A percentile compares a stretch with the other conserved stretches of the same genome.
Conservation (phyloP, 257 asterid species). For the Schizonepeta tenuifolia region DNA sequence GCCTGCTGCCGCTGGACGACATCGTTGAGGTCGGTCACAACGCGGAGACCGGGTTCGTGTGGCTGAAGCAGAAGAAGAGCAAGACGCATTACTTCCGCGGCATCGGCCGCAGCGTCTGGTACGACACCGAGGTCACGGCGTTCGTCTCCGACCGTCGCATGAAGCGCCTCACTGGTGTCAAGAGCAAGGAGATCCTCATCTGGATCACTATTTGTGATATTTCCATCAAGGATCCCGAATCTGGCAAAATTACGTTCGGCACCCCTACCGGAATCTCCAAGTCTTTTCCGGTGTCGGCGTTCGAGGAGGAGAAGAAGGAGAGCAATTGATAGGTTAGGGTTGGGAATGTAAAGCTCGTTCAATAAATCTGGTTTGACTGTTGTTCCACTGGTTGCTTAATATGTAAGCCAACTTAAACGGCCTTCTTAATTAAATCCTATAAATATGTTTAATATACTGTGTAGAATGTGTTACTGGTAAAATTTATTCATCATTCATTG, state of each 20-base stretch:
- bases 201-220: conserved; percentile 68
- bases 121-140: conserved; percentile 71
- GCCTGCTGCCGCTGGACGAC: conserved; percentile 69
- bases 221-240: conserved; percentile 47
- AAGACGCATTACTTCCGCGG: conserved; percentile 53
- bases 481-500: background rate
- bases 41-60: conserved; percentile 61
- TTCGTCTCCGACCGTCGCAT: conserved; percentile 67
- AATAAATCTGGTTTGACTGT: conserved; percentile 19
- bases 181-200: conserved; percentile 73
- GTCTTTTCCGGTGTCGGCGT: conserved; percentile 65
- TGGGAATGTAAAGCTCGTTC: background rate
- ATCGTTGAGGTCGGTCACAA: conserved; percentile 64
- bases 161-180: conserved; percentile 73
- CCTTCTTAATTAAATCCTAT: background rate
- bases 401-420: conserved; percentile 24
- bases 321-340: conserved; percentile 7
- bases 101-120: conserved; percentile 59
- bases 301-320: conserved; percentile 46
- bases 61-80: conserved; percentile 69
- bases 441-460: background rate
- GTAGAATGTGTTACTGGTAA: background rate
- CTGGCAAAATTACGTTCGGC: conserved; percentile 55
- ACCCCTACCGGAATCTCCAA: conserved; percentile 62
- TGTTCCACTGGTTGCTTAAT: conserved; percentile 8